Base-by-base conservation (phyloP, 306 rosid genomes). In the Cyamopsis tetragonoloba region DNA sequence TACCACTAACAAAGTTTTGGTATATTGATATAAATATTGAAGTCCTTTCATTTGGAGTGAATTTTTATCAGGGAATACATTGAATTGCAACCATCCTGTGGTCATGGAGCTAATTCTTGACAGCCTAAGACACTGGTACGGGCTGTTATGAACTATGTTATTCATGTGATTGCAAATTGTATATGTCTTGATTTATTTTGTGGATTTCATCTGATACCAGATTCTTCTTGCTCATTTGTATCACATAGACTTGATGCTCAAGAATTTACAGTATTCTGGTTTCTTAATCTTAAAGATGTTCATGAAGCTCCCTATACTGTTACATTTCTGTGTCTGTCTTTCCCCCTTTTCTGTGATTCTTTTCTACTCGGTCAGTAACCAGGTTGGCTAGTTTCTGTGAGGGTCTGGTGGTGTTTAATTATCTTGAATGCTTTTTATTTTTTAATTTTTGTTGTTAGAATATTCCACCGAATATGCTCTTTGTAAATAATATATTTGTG, bases 61-160 rank as follows among this genome's bases (percentile, higher is more conserved):
- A 13, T 80, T 49, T 62, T 82, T 34, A 27, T 76, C 87, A 93
- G 99, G 99, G 58, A 93, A 93, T 88, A 79, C 99, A 75, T 83
- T 93, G 46, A 90, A 88, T 47, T 93, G 97, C 73, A 93, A 90
- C 80, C 97, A 88, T 78, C 96, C 99, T 8, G 87, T 93, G 69
- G 96, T 93, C 76, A 86, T 88, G 97, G 96, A 86, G 75, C 90
- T 93, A 58, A 71, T 93, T 74, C 85, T 93, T 26, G 99, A 89
- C 75, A 93, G 97, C 88, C 85, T 93, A 77, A 86, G 96, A 81
- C 99, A 90, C 84, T 93, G 99, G 99, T 93, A 84, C 48, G 75
- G 38, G 41, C 65, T 44, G 22, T 32, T 5, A 15, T 18, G 10
- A 22, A 47, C 30, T 38, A 19, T 19, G 22, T n/a, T 26, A 20